Evolutionary conservation across 768 basidiomycete genomes (phyloP).

Genomic region (Amylocystis lapponica): DNA sequence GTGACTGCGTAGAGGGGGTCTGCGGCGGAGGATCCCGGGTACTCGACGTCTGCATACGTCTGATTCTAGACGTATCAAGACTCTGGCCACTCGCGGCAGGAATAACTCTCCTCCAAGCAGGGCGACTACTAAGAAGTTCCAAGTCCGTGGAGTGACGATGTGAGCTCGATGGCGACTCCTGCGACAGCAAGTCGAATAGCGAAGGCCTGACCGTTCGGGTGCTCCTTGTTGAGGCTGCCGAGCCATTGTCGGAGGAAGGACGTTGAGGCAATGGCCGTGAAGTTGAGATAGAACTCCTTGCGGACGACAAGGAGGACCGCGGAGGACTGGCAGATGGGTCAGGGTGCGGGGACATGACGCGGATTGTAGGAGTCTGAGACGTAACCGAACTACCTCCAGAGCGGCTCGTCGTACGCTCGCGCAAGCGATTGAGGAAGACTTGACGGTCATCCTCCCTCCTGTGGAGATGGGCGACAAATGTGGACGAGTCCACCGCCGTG

Average conservation of each 20-base stretch:
- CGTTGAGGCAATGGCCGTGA: conserved; percentile 10
- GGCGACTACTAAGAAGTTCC: too few species aligned
- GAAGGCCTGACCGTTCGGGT: conserved; percentile 14
- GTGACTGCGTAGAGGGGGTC: neutral
- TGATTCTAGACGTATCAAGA: too few species aligned
- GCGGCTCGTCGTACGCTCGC: conserved; percentile 13
- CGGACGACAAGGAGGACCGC: too few species aligned
- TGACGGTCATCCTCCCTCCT: conserved; percentile 10
- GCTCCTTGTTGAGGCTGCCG: conserved; percentile 4
- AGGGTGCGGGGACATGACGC: conserved; percentile 74
- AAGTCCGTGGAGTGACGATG: too few species aligned
- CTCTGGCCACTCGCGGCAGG: too few species aligned
- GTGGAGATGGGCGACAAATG: conserved; percentile 3
- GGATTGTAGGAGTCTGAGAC: conserved; percentile 37
- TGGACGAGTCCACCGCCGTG: conserved; percentile 11
- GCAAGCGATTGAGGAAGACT: conserved; percentile 18
- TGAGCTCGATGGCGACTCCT: neutral
- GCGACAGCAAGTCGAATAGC: conserved; percentile 13
- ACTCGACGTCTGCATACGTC: too few species aligned
- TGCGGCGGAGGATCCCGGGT: neutral
- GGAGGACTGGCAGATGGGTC: conserved; percentile 74
- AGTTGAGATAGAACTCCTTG: neutral
- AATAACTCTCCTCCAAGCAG: too few species aligned
- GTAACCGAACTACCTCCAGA: conserved; percentile 1
- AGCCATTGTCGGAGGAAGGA: conserved; percentile 3